Conservation (phyloP, 768 basidiomycete species). For the Auricularia heimuer region DNA sequence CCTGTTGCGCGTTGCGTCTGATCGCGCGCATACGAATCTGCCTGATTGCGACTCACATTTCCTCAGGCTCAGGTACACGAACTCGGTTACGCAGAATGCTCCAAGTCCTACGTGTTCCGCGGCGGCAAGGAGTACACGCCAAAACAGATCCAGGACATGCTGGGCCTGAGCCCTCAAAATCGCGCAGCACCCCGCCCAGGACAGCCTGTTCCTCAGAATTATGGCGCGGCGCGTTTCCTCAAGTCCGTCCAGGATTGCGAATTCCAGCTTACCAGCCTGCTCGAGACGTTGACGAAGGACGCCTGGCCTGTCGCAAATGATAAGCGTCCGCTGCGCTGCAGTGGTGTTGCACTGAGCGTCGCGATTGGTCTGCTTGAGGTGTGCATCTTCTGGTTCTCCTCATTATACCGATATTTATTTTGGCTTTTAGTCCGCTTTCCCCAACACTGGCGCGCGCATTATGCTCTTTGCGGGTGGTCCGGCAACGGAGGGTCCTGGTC, state of each 20-base stretch:
- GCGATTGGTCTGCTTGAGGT: constrained; percentile 74
- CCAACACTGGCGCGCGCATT: constrained; percentile 91
- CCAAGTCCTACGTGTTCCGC: constrained; percentile 97
- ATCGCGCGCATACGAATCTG: no score
- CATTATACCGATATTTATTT: constrained; percentile 10
- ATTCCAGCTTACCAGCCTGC: constrained; percentile 88
- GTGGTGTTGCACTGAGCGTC: constrained; percentile 88
- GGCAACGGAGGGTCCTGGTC: constrained; percentile 91
- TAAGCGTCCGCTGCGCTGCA: constrained; percentile 86
- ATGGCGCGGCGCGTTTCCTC: constrained; percentile 84
- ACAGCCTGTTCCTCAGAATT: constrained; percentile 68
- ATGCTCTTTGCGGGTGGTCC: constrained; percentile 96
- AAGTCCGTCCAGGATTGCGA: constrained; percentile 88
- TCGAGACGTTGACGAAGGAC: constrained; percentile 80
- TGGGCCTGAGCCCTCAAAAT: constrained; percentile 69
- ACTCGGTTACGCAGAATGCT: constrained; percentile 91
- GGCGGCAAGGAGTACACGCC: constrained; percentile 93
- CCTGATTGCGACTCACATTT: no score
- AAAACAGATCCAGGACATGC: constrained; percentile 98
- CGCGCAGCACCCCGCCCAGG: constrained; percentile 82
- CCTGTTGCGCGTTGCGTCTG: no score
- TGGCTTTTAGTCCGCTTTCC: constrained; percentile 57
- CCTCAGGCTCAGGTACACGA: constrained; percentile 83
- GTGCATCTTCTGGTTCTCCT: neutral
- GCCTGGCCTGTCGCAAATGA: constrained; percentile 98